phyloP scores from a whole-genome alignment of 306 rosid genomes.

The Sesbania bispinosa region DNA sequence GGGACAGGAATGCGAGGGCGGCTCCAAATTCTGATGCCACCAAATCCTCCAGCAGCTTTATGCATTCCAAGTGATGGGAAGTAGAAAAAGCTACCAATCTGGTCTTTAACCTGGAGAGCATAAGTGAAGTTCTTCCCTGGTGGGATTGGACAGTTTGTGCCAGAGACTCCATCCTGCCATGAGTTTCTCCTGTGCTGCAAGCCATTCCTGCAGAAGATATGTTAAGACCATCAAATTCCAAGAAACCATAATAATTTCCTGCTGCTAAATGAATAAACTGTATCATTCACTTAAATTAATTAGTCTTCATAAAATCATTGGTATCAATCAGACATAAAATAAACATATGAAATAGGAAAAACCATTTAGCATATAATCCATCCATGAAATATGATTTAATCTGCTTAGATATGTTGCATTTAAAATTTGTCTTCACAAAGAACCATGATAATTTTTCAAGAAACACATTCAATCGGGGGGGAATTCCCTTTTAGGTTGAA shows the following conservation, averaged over 20 bases:
- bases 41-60: slow-evolving; percentile 47
- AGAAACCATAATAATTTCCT: not conserved
- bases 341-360: not conserved
- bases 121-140: slow-evolving; percentile 49
- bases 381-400: not conserved
- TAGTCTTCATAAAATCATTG: not conserved
- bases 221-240: not conserved
- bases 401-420: not conserved
- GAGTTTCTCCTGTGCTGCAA: slow-evolving; percentile 92
- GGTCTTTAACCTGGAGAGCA: slow-evolving; percentile 42
- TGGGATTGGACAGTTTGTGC: slow-evolving; percentile 44
- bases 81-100: slow-evolving; percentile 52
- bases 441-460: not conserved
- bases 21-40: slow-evolving; percentile 75
- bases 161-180: slow-evolving; percentile 56
- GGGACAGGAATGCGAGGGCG: slow-evolving; percentile 94
- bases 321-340: not conserved
- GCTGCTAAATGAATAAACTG: not conserved
- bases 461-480: not conserved
- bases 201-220: slow-evolving; percentile 65
- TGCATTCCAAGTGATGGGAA: slow-evolving; percentile 52
- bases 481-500: not conserved
- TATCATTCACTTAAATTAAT: not conserved
- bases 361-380: not conserved
- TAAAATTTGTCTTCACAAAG: not conserved